These are phyloP conservation scores for Theobroma grandiflorum DNA, from an alignment of 441 rosid species.

Conservation along the genomic window DNA sequence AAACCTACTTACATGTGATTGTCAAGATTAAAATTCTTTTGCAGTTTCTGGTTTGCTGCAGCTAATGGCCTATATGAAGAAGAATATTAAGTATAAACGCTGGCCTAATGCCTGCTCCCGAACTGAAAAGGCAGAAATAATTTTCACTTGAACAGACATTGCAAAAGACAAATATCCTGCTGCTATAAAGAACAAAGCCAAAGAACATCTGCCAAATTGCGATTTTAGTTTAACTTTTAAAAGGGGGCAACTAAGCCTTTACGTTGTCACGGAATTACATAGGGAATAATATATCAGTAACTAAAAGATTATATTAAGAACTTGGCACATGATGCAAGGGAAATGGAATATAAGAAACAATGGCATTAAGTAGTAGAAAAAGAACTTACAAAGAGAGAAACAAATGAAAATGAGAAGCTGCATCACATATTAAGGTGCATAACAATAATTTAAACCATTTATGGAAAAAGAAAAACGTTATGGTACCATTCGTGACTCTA, in stretches of 20 bases:
- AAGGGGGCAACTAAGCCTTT: background rate
- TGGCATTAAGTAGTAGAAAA: background rate
- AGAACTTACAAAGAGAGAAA: background rate
- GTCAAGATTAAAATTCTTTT: background rate
- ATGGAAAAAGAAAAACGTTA: background rate
- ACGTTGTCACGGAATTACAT: background rate
- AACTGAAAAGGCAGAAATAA: background rate
- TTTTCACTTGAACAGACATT: conserved; percentile 1
- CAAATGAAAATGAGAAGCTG: background rate
- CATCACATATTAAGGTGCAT: background rate
- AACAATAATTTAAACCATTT: no score
- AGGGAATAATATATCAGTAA: background rate
- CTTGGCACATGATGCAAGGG: background rate
- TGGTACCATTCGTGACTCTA: background rate
- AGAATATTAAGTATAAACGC: background rate
- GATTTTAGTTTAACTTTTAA: background rate
- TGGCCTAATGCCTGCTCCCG: background rate
- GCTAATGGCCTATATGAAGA: no score
- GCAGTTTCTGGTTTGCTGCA: background rate
- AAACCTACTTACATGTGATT: conserved; percentile 10
- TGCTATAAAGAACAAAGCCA: background rate
- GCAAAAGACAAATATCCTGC: conserved; percentile 6
- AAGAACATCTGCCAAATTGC: background rate
- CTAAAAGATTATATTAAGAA: background rate
- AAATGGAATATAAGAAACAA: background rate